Base-by-base conservation (phyloP, 1,139 yeast species). In the Kodamaea alishanica region DNA sequence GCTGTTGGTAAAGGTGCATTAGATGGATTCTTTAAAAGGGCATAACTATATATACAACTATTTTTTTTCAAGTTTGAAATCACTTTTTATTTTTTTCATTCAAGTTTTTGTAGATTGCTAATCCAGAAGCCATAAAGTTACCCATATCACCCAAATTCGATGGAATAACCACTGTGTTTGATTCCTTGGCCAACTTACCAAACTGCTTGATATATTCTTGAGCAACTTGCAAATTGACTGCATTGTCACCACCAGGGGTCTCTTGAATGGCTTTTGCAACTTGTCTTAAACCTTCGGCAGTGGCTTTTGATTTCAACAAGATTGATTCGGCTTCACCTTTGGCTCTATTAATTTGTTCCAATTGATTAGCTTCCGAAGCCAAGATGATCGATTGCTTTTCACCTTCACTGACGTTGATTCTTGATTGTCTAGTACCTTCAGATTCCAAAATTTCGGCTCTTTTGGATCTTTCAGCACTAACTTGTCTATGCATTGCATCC, bases 401-500 rank as follows among this genome's bases (percentile, higher is more conserved):
- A 60, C 95, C 95, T 61, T 86, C 95, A 42, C 94, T 90, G 44
- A 82, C 79, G 58, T 86, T 87, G 56, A 86, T 86, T 40, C 77
- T 82, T 26, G 87, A 71, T 55, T 84, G 89, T 56, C 90, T 76
- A 42, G 77, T 79, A 63, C 95, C 95, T 64, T 86, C 95, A 37
- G 89, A 80, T 55, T 86, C 95, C 58, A 86, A 73, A 48, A 86
- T 87, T 58, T 85, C 92, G 2, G 95, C 95, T 47, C 95, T 71
- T 60, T 86, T 86, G 35, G 90, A 80, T 51, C 95, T 71, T 59
- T 87, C 95, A 25, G 95, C 94, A 41, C 84, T 76, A 8, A 87
- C 95, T 63, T 85, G 95, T 56, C 92, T 77, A 61, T 86, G 95
- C 95, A 86, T 86, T 30, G 95, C 94, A 52, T 84, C 92, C 52